Percentiles rank a stretch among this genome's conserved stretches.
phyloP scores from a whole-genome alignment of 495 filamentous ascomycete genomes.

The Neurospora discreta region DNA sequence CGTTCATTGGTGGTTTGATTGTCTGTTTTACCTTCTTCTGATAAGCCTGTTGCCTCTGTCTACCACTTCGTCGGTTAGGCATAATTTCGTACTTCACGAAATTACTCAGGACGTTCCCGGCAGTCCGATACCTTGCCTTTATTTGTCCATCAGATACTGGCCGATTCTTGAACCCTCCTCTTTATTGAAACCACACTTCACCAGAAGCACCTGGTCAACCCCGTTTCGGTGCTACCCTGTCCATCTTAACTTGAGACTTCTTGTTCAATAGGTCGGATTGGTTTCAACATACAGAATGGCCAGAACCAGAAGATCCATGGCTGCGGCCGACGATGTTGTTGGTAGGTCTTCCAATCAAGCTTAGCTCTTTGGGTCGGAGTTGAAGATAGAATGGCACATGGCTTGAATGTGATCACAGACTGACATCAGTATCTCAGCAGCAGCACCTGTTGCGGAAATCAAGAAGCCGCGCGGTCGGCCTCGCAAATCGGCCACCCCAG shows the following conservation, averaged over 20 bases:
- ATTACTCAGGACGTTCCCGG: neutral
- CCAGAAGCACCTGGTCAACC: neutral
- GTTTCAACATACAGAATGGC: constrained; percentile 5
- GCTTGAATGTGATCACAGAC: neutral
- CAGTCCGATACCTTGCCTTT: neutral
- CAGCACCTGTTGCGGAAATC: neutral
- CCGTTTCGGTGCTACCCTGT: neutral
- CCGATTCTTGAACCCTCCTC: neutral
- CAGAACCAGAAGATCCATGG: constrained; percentile 14
- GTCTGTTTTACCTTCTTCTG: neutral
- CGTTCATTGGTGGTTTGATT: neutral
- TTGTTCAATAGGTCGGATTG: neutral
- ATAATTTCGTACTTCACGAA: neutral
- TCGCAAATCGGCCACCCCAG: constrained; percentile 1
- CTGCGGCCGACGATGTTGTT: constrained; percentile 8
- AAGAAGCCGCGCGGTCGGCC: constrained; percentile 7
- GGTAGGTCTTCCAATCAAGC: constrained; percentile 9
- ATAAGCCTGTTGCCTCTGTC: neutral
- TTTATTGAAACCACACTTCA: neutral
- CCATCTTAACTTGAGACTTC: neutral
- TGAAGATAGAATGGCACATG: neutral
- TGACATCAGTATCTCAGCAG: neutral
- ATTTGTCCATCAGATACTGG: neutral
- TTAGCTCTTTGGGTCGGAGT: neutral
- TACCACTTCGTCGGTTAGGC: neutral